Percentiles rank a stretch among this genome's conserved stretches.
Conservation (phyloP, 1,139 yeast species). For the Candida frijolesensis region DNA sequence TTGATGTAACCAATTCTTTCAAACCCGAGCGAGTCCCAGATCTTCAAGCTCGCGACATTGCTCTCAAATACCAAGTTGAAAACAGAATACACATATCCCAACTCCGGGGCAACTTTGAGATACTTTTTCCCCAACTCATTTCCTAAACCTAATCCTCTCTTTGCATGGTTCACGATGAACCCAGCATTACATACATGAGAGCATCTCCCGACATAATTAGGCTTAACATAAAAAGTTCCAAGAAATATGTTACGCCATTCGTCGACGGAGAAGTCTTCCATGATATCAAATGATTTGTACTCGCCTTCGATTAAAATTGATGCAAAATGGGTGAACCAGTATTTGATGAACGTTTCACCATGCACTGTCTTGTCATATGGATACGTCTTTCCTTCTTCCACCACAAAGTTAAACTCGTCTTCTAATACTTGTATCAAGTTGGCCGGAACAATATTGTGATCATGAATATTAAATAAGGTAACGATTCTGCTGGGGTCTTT, state of each 20-base stretch:
- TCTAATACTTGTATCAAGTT: slow-evolving; percentile 34
- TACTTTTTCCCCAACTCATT: slow-evolving; percentile 61
- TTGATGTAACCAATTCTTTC: slow-evolving; percentile 70
- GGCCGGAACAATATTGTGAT: slow-evolving; percentile 33
- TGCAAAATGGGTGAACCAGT: slow-evolving; percentile 49
- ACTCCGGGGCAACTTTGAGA: slow-evolving; percentile 62
- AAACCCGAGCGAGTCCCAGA: slow-evolving; percentile 80
- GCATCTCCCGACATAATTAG: slow-evolving; percentile 76
- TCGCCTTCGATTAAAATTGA: slow-evolving; percentile 49
- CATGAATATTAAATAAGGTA: slow-evolving; percentile 38
- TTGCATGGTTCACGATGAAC: slow-evolving; percentile 57
- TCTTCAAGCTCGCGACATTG: slow-evolving; percentile 63
- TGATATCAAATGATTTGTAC: slow-evolving; percentile 16
- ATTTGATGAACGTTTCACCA: slow-evolving; percentile 35
- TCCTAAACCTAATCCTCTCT: slow-evolving; percentile 67
- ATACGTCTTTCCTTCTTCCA: slow-evolving; percentile 55
- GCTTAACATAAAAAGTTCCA: slow-evolving; percentile 76
- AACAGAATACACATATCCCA: slow-evolving; percentile 79
- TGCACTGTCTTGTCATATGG: slow-evolving; percentile 36
- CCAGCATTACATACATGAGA: slow-evolving; percentile 84
- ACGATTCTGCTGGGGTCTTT: slow-evolving; percentile 31
- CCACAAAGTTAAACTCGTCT: slow-evolving; percentile 45
- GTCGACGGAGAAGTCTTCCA: slow-evolving; percentile 16
- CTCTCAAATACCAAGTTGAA: slow-evolving; percentile 79
- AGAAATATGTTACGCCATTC: slow-evolving; percentile 48